Percentiles rank a stretch among this genome's conserved stretches.
Evolutionary conservation across 805 yeast genomes (phyloP).

Genomic region (Starmerella vitae): DNA sequence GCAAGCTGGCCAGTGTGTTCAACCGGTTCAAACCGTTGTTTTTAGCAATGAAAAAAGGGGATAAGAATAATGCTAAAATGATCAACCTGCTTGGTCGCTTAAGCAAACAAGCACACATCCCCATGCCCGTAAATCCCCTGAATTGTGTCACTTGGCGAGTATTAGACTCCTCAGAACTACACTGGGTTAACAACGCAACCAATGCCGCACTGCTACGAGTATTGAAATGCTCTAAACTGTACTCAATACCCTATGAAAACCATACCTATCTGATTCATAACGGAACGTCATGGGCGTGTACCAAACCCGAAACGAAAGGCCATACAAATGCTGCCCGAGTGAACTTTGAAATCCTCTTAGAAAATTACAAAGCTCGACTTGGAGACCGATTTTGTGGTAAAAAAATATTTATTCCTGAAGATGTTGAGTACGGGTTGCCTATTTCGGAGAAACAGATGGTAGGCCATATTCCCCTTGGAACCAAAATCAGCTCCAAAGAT

Average conservation of each 20-base stretch:
- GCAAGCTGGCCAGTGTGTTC: constrained; percentile 1
- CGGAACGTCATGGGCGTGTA: constrained; percentile 1
- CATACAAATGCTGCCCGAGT: neutral
- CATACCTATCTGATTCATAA: neutral
- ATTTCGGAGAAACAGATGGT: constrained; percentile 3
- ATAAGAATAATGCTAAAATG: neutral
- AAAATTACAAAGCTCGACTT: neutral
- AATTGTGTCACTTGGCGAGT: neutral
- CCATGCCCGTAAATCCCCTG: constrained; percentile 1
- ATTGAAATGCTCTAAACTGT: neutral
- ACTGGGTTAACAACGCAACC: neutral
- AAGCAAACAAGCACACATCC: constrained; percentile 1
- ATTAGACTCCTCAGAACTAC: neutral
- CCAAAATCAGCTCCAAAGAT: neutral
- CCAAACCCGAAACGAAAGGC: neutral
- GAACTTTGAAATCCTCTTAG: neutral
- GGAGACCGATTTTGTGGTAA: neutral
- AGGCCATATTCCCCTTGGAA: constrained; percentile 1
- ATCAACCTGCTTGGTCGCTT: neutral
- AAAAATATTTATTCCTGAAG: constrained; percentile 1
- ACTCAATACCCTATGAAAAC: neutral
- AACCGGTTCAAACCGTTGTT: constrained; percentile 4
- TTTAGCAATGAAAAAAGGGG: neutral
- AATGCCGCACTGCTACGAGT: constrained; percentile 1
- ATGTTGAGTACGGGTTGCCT: constrained; percentile 3